phyloP scores from a whole-genome alignment of 73 alveolate species.

The Paramecium bursaria region DNA sequence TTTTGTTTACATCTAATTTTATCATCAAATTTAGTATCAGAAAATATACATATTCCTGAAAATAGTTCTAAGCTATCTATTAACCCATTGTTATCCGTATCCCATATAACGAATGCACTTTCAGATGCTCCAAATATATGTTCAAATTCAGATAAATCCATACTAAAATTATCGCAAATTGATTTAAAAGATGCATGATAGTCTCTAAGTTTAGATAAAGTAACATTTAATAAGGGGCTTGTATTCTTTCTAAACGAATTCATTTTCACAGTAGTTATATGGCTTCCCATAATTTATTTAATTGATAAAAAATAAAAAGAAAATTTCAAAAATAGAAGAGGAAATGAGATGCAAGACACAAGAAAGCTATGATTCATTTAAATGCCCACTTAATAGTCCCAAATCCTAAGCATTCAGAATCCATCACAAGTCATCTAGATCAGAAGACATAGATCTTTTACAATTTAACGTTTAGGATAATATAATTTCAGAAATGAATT shows the following conservation, averaged over 20 bases:
- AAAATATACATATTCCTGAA: conserved; percentile 88
- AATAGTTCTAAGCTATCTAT: conserved; percentile 92
- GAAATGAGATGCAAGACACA: conserved; percentile 46
- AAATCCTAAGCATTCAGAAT: not conserved
- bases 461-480: not conserved
- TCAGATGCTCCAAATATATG: conserved; percentile 90
- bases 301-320: too few relatives aligned
- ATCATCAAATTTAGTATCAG: conserved; percentile 72
- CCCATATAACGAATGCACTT: conserved; percentile 93
- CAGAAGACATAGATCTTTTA: conserved; percentile 28
- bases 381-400: not conserved
- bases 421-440: conserved; percentile 40
- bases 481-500: conserved; percentile 6
- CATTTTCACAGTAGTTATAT: conserved; percentile 63
- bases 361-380: conserved; percentile 53
- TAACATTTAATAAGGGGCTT: conserved; percentile 65
- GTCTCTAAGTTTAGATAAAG: conserved; percentile 86
- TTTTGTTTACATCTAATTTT: conserved; percentile 53
- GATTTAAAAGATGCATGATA: conserved; percentile 91
- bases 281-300: conserved; percentile 47
- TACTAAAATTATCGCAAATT: conserved; percentile 91
- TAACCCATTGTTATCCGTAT: conserved; percentile 94
- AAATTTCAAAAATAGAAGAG: too few relatives aligned
- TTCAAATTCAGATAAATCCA: conserved; percentile 93
- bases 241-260: conserved; percentile 71